phyloP scores from a whole-genome alignment of 2,329 filamentous ascomycete species.

The Proliferodiscus dingleyae region DNA sequence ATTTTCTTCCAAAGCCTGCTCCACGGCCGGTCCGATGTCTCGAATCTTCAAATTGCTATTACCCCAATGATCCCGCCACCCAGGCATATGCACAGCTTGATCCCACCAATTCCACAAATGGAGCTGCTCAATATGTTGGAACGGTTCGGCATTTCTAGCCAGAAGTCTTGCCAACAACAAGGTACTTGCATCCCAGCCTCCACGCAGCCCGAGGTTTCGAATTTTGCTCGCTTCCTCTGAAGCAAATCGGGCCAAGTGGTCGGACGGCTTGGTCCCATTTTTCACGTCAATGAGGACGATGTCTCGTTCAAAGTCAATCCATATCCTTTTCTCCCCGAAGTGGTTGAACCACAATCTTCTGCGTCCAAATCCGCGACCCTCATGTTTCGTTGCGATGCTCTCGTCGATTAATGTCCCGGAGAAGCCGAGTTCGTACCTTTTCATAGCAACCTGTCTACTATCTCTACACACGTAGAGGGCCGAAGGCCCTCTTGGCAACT shows the following conservation, averaged over 20 bases:
- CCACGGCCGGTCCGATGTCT: too few species aligned
- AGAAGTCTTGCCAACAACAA: too few species aligned
- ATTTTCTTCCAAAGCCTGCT: too few species aligned
- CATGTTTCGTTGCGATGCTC: not conserved
- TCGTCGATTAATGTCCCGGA: not conserved
- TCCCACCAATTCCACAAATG: too few species aligned
- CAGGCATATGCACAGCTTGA: too few species aligned
- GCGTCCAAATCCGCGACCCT: not conserved
- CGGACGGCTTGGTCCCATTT: not conserved
- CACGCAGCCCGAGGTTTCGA: not conserved
- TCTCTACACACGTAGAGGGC: not conserved
- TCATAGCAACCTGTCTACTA: not conserved
- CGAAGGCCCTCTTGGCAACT: not conserved
- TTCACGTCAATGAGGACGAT: not conserved
- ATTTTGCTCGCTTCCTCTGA: not conserved
- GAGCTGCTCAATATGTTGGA: too few species aligned
- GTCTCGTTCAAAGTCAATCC: conserved; percentile 3
- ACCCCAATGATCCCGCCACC: too few species aligned
- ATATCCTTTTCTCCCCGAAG: conserved; percentile 1
- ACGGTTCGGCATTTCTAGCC: too few species aligned
- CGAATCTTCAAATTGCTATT: too few species aligned
- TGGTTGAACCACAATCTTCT: not conserved
- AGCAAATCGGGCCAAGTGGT: not conserved
- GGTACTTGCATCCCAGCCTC: not conserved
- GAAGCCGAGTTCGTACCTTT: not conserved